Evolutionary conservation across 2,329 filamentous ascomycete species (phyloP), one percentile per base, ranked within the genome.

Genomic region (Trichoderma aggressivum): DNA sequence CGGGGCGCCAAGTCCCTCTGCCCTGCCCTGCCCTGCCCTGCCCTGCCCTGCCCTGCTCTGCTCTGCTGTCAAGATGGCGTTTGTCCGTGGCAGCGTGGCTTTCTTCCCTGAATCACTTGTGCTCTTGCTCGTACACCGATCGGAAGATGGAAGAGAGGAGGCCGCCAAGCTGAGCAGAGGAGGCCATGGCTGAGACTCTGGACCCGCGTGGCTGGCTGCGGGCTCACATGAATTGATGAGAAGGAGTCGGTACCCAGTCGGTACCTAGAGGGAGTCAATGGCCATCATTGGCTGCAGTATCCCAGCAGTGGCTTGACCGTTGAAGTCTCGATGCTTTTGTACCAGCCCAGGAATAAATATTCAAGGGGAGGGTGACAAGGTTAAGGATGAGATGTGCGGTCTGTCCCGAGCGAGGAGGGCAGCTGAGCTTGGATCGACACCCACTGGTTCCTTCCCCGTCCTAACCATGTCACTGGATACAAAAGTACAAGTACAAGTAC

Each of bases 191-290:
- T 68, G 65, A 68, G 65, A 68, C 65, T 68, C 39, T 50, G 36
- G 56, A 53, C 55, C 65, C 65, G 56, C 56, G 56, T 61, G 65
- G 65, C 65, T 68, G 56, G 56, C 65, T 59, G 39, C 26, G 56
- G 39, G 36, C 65, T 67, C 64, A 59, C 53, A 67, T 67, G 64
- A 58, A 47, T n/a, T 47, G n/a, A 67, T 59, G 55, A 26, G 34
- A 58, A 67, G 64, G 64, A 67, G 50, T 34, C 26, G 8, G 30
- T 53, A 36, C 65, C 65, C 21, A n/a, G 65, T n/a, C n/a, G n/a
- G n/a, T n/a, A n/a, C n/a, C n/a, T n/a, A n/a, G n/a, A n/a, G n/a
- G n/a, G n/a, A n/a, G n/a, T 6, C 30, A 5, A 26, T 2, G n/a
- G 26, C 26, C 21, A 36, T 24, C 24, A 68, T 68, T 68, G 55